A percentile compares a stretch with the other conserved stretches of the same genome.
phyloP scores from a whole-genome alignment of 164 flowering plant species.

The Magnolia sinica region DNA sequence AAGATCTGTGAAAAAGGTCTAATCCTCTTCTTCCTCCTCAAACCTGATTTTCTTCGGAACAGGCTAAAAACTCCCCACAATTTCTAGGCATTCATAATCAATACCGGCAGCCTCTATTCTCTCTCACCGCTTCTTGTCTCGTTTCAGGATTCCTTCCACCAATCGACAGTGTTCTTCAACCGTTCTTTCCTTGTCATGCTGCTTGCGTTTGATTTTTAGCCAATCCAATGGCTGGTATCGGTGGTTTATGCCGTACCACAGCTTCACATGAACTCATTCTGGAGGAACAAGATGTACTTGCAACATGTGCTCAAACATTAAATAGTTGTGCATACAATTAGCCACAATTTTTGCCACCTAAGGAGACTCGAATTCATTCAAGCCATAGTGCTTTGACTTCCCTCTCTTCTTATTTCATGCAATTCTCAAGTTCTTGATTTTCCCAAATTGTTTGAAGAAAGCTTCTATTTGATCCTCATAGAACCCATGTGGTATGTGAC shows the following conservation, averaged over 20 bases:
- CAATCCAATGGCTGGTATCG: no score
- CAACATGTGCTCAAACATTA: no score
- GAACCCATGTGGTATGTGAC: conserved; percentile 90
- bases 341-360: no score
- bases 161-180: conserved; percentile 62
- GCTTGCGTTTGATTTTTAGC: no score
- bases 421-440: conserved; percentile 61
- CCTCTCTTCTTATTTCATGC: conserved; percentile 86
- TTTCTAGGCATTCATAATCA: conserved; percentile 80
- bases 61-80: conserved; percentile 54
- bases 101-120: conserved; percentile 84
- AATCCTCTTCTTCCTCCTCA: conserved; percentile 32
- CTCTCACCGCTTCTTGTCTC: conserved; percentile 57
- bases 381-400: no score
- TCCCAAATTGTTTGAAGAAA: conserved; percentile 77
- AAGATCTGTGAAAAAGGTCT: no score
- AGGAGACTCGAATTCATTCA: no score
- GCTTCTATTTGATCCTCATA: conserved; percentile 86
- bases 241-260: no score
- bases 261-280: no score
- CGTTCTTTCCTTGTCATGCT: conserved; percentile 90
- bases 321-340: no score
- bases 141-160: conserved; percentile 51
- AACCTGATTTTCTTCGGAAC: conserved; percentile 70
- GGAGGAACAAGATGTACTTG: no score